Evolutionary conservation across 805 yeast genomes (phyloP), one percentile per base, ranked within the genome.

Genomic region (Candida tallmaniae): DNA sequence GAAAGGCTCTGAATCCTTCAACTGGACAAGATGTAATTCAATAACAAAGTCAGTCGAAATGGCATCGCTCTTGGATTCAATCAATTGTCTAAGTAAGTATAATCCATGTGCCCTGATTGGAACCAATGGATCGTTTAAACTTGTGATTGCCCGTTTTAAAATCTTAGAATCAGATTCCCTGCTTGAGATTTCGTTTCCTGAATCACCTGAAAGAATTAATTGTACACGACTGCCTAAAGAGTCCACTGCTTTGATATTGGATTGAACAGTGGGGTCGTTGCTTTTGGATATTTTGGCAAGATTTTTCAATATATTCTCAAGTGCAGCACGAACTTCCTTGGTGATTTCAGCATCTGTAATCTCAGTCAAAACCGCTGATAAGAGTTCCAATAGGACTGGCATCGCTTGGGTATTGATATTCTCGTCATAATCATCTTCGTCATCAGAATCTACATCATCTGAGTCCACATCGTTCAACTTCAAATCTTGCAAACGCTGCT

Each of bases 31-130:
- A 51, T 83, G 85, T 10, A 86, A 56, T 12, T 74, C 67, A 19
- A 85, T 56, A 0, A 74, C 90, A 34, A 74, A 71, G 3, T 71
- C 74, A 7, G 73, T 31, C 0, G 71, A 50, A 10, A 85, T 52
- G 0, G 74, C 76, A 1, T 63, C 52, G n/a, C 84, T 74, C 23
- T 65, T 65, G 20, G 54, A 58, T 27, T 61, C 67, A 5, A 76
- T 65, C 27, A 87, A 62, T 36, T 71, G 68, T 19, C 86, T 65
- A 20, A 90, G 55, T 16, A 79, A 56, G 42, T 73, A 74, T 6
- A 93, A 59, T 0, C 97, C 97, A 55, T 84, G 88, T 0, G 95
- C 97, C 35, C 88, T 67, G 2, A 90, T 74, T 0, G 97, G 96
- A 3, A 84, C 80, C 27, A 83, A 59, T 0, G 89, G 83, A 56